Conservation (phyloP, 2,329 filamentous ascomycete genomes). For the Byssothecium circinans region DNA sequence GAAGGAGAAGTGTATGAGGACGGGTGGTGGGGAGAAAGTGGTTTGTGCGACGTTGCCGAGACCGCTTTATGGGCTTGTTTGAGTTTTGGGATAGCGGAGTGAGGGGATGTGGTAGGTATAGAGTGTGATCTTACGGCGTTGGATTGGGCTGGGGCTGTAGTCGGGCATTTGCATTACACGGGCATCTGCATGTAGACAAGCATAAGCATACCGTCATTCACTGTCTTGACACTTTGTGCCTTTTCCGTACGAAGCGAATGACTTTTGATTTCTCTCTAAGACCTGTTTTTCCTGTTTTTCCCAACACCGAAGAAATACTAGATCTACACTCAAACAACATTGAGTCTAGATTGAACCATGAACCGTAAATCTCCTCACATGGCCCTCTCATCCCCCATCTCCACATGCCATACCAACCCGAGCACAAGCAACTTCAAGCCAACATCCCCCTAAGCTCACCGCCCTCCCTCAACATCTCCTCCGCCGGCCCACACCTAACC, state of each 20-base stretch:
- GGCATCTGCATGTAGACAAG: background rate
- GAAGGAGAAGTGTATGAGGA: constrained; percentile 52
- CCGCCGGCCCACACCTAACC: constrained; percentile 37
- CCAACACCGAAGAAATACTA: no score
- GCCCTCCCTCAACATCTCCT: constrained; percentile 40
- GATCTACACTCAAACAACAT: no score
- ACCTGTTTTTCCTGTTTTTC: no score
- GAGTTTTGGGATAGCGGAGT: background rate
- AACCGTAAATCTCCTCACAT: no score
- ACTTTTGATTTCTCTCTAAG: no score
- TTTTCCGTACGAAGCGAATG: no score
- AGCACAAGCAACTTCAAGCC: no score
- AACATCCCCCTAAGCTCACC: constrained; percentile 39
- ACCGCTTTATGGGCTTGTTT: background rate
- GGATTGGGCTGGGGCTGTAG: background rate
- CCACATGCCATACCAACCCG: no score
- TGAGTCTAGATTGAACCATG: no score
- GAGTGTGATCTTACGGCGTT: background rate
- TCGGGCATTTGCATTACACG: background rate
- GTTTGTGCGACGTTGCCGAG: background rate
- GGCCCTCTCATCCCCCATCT: no score
- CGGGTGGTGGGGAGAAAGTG: constrained; percentile 10
- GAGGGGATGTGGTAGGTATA: background rate
- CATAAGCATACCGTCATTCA: background rate
- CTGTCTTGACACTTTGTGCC: no score